Evolutionary conservation across 805 yeast species (phyloP), one percentile per base, ranked within the genome.

Genomic region (Ogataea kodamae): DNA sequence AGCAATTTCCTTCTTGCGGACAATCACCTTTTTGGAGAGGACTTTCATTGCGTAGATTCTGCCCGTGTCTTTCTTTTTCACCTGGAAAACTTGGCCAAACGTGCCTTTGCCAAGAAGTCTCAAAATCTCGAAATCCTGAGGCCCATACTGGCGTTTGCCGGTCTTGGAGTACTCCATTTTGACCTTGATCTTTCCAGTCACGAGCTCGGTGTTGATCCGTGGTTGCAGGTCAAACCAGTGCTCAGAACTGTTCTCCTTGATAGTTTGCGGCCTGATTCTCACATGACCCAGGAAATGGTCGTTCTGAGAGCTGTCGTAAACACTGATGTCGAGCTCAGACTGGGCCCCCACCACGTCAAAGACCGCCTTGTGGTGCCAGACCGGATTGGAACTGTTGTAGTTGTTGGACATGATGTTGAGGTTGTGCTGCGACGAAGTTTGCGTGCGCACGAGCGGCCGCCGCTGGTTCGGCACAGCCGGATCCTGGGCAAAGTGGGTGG

Each of bases 21-120:
- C 96, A 59, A 92, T 92, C 26, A 88, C 90, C 58, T 89, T 89
- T 61, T 92, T 92, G 16, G 95, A 83, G 34, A 92, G 73, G 18
- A 90, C 95, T 64, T 92, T 92, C 98, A 92, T 92, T 24, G 98
- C 98, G 58, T 92, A 92, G 39, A 92, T 82, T 50, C 97, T 76
- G 39, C 76, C 75, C 6, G 95, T 87, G 57, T 92, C 97, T 48
- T 72, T 73, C 71, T 90, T 92, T 44, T 82, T 78, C 26, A 92
- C 98, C 65, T 92, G 98, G 62, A 82, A 92, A 22, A 90, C 98
- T 65, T 87, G 96, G 19, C 98, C 98, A 68, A 90, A 90, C 1
- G 97, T 92, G 35, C 98, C 98, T 57, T 87, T 88, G 42, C 98
- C 98, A 42, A 90, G 68, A 33, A 90, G 68, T 53, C 96, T 72